Conservation (phyloP, 139 green algal species). For the Nannochloris sp. region DNA sequence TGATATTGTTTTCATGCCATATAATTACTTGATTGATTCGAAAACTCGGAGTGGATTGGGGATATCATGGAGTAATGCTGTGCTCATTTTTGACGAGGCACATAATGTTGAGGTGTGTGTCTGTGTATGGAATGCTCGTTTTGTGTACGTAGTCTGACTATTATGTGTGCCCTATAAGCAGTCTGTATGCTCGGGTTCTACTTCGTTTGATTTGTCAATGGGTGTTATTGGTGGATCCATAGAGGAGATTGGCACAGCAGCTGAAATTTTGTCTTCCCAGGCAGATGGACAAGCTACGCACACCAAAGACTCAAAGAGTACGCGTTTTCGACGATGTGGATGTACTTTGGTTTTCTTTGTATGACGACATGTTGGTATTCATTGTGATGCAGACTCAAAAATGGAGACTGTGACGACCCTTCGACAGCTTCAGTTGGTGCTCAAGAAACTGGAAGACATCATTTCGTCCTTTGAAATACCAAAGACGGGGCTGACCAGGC, state of each 20-base stretch:
- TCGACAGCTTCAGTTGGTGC: conserved; percentile 17
- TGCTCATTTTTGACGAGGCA: conserved; percentile 94
- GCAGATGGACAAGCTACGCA: not conserved
- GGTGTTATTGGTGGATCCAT: conserved; percentile 48
- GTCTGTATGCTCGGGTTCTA: conserved; percentile 66
- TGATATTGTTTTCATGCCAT: conserved; percentile 92
- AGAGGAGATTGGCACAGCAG: conserved; percentile 38
- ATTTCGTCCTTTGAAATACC: conserved; percentile 20
- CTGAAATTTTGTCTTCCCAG: conserved; percentile 25
- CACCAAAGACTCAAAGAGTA: not conserved
- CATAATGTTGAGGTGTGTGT: conserved; percentile 80
- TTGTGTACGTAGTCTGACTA: not conserved
- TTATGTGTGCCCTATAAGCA: conserved; percentile 22
- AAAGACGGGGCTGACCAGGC: conserved; percentile 27
- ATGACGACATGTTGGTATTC: no score
- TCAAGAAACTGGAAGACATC: conserved; percentile 30
- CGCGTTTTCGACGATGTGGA: not conserved
- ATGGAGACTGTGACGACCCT: conserved; percentile 7
- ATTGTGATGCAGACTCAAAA: not conserved
- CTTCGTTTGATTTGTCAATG: conserved; percentile 75
- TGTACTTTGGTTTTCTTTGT: not conserved
- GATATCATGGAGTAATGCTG: conserved; percentile 55
- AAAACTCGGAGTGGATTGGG: conserved; percentile 48
- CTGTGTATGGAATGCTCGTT: not conserved
- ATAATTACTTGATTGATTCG: conserved; percentile 82